Base-by-base conservation (phyloP, 768 basidiomycete species). In the Mycena olivaceomarginata region DNA sequence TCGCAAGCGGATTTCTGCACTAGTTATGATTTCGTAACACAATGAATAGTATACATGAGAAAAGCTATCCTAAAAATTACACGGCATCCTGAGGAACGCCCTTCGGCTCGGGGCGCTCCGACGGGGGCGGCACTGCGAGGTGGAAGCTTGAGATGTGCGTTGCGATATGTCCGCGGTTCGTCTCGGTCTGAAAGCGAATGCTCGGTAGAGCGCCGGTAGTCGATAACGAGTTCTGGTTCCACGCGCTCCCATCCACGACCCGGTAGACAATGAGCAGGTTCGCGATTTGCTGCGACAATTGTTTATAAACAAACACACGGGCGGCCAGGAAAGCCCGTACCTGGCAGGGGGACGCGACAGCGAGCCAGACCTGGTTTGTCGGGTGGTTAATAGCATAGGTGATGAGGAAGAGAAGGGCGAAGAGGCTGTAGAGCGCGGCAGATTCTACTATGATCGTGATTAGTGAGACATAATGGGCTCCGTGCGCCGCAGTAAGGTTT, bases 241-340 rank as follows among this genome's bases (percentile, higher is more conserved):
- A 89, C 4, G 86, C 88, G 45, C 85, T 85, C 8, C 88, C 88
- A 66, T 87, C 84, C 3, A 86, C 84, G 41, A 89, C 80, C 40
- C 88, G 87, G 46, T 84, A 86, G 46, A 87, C 87, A 43, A 89
- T 89, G 45, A 89, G 83, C 63, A 88, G 84, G 15, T 86, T 86
- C 4, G 87, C 86, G 37, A 89, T 84, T 80, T 84, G 82, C 83
- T 84, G 64, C 46, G 60, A 51, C 5, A 5, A 31, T 39, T 25
- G 4, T 15, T 12, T 4, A 37, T 31, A 15, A 10, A 8, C 56
- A 31, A 31, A 41, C 6, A 53, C 9, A 31, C 2, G 48, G 45
- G 11, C 5, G 4, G 31, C n/a, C 12, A 37, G 8, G 8, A 43
- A n/a, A 18, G 9, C 39, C 48, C 75, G 41, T 18, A 88, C 87